Base-by-base conservation (phyloP, 73 alveolate genomes). In the Paramecium primaurelia region DNA sequence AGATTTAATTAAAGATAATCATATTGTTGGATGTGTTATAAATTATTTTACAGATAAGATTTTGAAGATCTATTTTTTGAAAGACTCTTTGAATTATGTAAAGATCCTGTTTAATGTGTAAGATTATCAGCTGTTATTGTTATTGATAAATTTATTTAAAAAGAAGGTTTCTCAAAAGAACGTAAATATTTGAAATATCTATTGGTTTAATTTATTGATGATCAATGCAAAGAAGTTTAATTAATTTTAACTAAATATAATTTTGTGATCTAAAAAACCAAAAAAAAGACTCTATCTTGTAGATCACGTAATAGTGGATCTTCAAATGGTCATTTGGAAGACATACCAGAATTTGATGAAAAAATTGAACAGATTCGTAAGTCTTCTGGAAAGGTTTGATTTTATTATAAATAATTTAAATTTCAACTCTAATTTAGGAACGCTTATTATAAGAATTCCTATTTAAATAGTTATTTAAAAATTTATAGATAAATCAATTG, bases 11-110 rank as follows among this genome's bases (percentile, higher is more conserved):
- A 89, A 11, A 69, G 94, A 89, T 28, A 89, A 89, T 58, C 94
- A 36, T 89, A 89, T 80, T 80, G 91, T 36, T 80, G 91, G 91
- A 80, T 80, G 91, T 80, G 91, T 26, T 80, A 80, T 80, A 80
- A 80, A 36, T 80, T 80, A 49, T 80, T 80, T 47, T 73, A 73
- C 37, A 42, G 44, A 42, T 22, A 8, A 3, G 91, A 80, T 47
- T 80, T 80, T 25, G 75, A 45, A 45, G 36, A 80, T 22, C 37
- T 40, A 11, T 80, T 32, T 25, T 80, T 80, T 80, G 91, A 80
- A 22, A 80, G 91, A 47, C 58, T 80, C 16, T 36, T 44, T 11
- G 49, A 80, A 45, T 26, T 80, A 47, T 80, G 91, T 18, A 14
- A 14, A 80, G 91, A 80, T 49, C 91, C 91, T 22, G 91, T 80